Evolutionary conservation across 495 filamentous ascomycete species (phyloP).

Genomic region (Trichoderma gamsii): DNA sequence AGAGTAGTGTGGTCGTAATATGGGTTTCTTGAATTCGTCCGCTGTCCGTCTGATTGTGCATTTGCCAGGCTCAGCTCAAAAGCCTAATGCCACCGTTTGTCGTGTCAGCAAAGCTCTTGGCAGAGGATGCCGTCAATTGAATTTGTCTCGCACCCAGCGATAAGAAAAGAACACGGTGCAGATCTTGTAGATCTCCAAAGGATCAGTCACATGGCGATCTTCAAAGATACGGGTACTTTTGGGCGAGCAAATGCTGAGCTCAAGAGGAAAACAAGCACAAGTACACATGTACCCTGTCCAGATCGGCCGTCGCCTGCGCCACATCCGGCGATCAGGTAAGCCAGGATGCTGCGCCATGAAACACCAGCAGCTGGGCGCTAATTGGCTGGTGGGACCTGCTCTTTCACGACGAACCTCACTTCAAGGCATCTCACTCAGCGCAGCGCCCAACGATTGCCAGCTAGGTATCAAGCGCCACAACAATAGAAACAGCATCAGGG

Average conservation of each 20-base stretch:
- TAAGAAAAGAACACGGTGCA: background rate
- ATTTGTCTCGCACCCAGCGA: background rate
- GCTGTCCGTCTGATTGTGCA: no score
- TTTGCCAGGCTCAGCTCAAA: no score
- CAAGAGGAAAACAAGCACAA: background rate
- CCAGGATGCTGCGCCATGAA: slow-evolving; percentile 5
- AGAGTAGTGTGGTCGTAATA: no score
- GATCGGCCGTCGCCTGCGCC: slow-evolving; percentile 7
- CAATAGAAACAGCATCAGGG: background rate
- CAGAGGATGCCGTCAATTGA: no score
- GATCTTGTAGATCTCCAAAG: background rate
- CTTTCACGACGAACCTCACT: background rate
- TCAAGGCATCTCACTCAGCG: slow-evolving; percentile 6
- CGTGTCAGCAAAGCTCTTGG: no score
- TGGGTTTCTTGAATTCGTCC: no score
- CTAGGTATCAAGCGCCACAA: background rate
- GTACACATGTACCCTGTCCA: background rate
- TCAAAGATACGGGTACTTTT: background rate
- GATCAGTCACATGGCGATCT: background rate
- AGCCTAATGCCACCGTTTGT: no score
- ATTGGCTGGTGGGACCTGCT: background rate
- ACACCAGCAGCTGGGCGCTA: background rate
- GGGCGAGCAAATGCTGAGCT: background rate
- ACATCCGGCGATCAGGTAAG: slow-evolving; percentile 11
- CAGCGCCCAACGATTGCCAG: background rate